Conservation (phyloP, 2,329 filamentous ascomycete species). For the Aspergillus puulaauensis region DNA sequence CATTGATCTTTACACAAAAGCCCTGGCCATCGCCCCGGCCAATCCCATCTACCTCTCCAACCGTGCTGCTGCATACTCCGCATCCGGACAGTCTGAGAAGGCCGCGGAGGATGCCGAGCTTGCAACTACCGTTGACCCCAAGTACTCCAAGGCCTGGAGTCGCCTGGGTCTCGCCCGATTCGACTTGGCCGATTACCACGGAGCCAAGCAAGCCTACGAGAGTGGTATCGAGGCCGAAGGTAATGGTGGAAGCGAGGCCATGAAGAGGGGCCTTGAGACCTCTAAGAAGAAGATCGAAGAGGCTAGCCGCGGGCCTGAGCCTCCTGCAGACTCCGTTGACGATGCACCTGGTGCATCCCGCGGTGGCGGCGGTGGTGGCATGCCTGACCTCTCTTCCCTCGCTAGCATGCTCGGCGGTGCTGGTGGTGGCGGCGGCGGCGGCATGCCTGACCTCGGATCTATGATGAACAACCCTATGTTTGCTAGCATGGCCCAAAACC, state of each 20-base stretch:
- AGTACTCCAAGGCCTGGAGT: conserved; percentile 97
- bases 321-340: conserved; percentile 53
- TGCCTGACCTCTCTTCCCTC: conserved; percentile 70
- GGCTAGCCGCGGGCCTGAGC: conserved; percentile 58
- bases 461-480: conserved; percentile 99
- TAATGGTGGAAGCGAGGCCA: conserved; percentile 89
- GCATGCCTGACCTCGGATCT: conserved; percentile 80
- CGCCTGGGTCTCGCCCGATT: conserved; percentile 87
- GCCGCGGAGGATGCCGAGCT: conserved; percentile 87
- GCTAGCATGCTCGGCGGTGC: conserved; percentile 68
- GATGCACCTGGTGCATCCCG: conserved; percentile 47
- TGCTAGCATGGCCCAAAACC: conserved; percentile 89
- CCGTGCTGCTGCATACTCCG: conserved; percentile 90
- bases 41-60: conserved; percentile 98
- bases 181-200: conserved; percentile 85
- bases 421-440: conserved; percentile 56
- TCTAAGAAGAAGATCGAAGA: conserved; percentile 85
- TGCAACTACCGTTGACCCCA: conserved; percentile 81
- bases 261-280: conserved; percentile 96
- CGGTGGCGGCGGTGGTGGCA: conserved; percentile 50
- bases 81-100: conserved; percentile 76
- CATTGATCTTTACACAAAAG: conserved; percentile 84
- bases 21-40: conserved; percentile 73
- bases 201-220: conserved; percentile 91
- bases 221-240: conserved; percentile 93